Conservation (phyloP, 2,329 filamentous ascomycete species). For the Allantophomopsis cytisporea region DNA sequence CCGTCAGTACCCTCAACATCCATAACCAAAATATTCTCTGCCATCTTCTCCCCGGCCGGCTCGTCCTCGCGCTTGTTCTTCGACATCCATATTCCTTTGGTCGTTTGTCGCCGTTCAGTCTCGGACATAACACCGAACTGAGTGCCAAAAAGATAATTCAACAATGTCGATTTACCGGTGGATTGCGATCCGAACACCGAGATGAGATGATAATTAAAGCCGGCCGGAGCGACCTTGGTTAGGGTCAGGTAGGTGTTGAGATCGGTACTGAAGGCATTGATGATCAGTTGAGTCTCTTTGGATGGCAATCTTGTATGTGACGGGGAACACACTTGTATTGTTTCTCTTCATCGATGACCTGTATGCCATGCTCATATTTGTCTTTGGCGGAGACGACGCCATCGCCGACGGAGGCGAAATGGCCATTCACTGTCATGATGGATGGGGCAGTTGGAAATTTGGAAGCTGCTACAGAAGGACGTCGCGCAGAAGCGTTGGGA, state of each 20-base stretch:
- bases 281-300: not conserved
- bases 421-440: constrained; percentile 53
- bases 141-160: constrained; percentile 93
- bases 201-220: constrained; percentile 99
- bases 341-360: constrained; percentile 94
- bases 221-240: constrained; percentile 70
- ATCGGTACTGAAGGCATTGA: constrained; percentile 40
- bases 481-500: constrained; percentile 2
- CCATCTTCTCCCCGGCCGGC: constrained; percentile 50
- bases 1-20: constrained; percentile 97
- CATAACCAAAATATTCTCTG: constrained; percentile 98
- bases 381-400: constrained; percentile 36
- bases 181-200: constrained; percentile 98
- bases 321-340: constrained; percentile 68
- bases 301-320: not conserved
- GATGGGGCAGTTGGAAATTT: constrained; percentile 17
- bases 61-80: constrained; percentile 67
- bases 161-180: constrained; percentile 91
- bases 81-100: constrained; percentile 99
- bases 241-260: constrained; percentile 71
- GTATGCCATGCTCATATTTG: constrained; percentile 84
- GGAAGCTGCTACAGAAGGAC: constrained; percentile 13
- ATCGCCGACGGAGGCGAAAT: constrained; percentile 63
- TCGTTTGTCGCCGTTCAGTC: constrained; percentile 85
- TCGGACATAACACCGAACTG: constrained; percentile 98